These are phyloP conservation scores for Ophioceras dolichostomum DNA, from an alignment of 2,329 filamentous ascomycete genomes.

Conservation along the genomic window DNA sequence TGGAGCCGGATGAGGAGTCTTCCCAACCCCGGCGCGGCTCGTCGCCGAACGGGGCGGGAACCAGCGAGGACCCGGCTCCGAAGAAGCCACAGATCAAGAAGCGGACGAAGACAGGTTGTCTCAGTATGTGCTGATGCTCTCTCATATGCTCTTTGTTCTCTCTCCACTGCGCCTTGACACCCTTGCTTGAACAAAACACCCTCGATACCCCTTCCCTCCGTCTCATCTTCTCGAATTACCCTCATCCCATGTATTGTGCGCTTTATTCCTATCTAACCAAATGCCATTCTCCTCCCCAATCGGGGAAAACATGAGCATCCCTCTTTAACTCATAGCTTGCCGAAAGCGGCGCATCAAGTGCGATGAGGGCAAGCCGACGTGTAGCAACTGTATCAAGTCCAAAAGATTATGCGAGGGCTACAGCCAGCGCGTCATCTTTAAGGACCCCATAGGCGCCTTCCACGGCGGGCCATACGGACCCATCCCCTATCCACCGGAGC, in stretches of 20 bases:
- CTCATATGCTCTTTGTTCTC: no score
- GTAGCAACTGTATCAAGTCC: constrained; percentile 77
- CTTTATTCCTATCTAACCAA: no score
- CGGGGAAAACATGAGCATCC: no score
- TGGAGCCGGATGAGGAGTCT: no score
- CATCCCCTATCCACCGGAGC: constrained; percentile 31
- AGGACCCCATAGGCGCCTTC: constrained; percentile 52
- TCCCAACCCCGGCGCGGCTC: neutral
- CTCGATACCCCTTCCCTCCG: no score
- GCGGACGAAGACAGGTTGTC: constrained; percentile 83
- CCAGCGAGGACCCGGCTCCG: constrained; percentile 26
- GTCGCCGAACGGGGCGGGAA: constrained; percentile 16
- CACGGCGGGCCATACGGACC: constrained; percentile 32
- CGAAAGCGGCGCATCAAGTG: constrained; percentile 94
- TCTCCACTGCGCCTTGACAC: no score
- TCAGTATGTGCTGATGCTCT: constrained; percentile 54
- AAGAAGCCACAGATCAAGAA: constrained; percentile 44
- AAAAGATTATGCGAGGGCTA: constrained; percentile 78
- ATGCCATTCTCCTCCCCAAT: no score
- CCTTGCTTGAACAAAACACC: no score
- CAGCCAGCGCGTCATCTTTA: constrained; percentile 70
- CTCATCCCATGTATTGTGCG: no score
- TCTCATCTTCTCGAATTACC: no score
- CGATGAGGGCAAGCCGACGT: constrained; percentile 75
- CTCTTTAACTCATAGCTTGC: no score